Evolutionary conservation across 768 basidiomycete species (phyloP).

Genomic region (Mycena latifolia): DNA sequence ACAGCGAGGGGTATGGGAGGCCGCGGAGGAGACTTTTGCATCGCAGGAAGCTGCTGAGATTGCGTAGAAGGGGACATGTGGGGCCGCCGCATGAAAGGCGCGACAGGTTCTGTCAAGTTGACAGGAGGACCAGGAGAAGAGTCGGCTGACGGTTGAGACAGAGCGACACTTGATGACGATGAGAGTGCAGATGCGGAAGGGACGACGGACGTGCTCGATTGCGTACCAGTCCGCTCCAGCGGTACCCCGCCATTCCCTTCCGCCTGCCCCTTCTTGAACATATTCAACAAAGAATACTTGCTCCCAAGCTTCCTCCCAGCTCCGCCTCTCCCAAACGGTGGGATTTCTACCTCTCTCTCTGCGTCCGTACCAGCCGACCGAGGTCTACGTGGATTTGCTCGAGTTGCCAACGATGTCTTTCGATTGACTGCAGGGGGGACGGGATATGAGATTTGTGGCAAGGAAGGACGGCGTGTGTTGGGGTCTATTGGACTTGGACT

Average conservation of each 20-base stretch:
- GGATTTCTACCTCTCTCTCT: constrained; percentile 54
- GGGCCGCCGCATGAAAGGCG: constrained; percentile 35
- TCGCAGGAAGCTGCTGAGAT: constrained; percentile 28
- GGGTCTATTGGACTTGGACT: constrained; percentile 47
- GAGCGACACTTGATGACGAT: constrained; percentile 41
- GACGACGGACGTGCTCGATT: constrained; percentile 22
- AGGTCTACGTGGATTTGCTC: constrained; percentile 62
- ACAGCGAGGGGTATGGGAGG: constrained; percentile 55
- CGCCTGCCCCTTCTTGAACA: constrained; percentile 72
- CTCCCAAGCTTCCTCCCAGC: constrained; percentile 64
- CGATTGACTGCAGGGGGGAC: constrained; percentile 47
- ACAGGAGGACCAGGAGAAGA: constrained; percentile 44
- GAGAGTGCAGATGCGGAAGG: constrained; percentile 43
- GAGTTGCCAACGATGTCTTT: constrained; percentile 50
- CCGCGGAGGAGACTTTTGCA: constrained; percentile 43
- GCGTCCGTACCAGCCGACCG: constrained; percentile 80
- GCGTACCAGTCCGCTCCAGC: constrained; percentile 24
- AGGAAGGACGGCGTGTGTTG: constrained; percentile 72
- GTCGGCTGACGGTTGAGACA: constrained; percentile 43
- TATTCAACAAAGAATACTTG: constrained; percentile 80
- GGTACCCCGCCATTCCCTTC: constrained; percentile 46
- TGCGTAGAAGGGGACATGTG: constrained; percentile 32
- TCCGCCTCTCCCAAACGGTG: constrained; percentile 50
- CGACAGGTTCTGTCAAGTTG: constrained; percentile 35
- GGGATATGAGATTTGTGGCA: constrained; percentile 66